Evolutionary conservation across 257 asterid genomes (phyloP), one percentile per base, ranked within the genome.

Genomic region (Scutellaria barbata): DNA sequence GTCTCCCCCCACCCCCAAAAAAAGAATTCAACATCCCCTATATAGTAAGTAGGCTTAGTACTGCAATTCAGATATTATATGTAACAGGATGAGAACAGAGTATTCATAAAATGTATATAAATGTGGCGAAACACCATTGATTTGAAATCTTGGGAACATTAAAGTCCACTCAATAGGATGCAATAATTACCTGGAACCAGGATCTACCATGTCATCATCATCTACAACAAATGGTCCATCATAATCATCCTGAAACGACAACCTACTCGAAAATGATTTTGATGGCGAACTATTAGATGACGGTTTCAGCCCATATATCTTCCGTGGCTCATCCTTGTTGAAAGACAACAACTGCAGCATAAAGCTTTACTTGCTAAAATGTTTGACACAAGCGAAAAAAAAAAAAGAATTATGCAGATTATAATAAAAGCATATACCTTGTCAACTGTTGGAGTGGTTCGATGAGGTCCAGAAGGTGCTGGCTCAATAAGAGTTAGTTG

Each of bases 181-280:
- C 20, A 45, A 62, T 54, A 71, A 74, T 50, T 88, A 92, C 98
- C 96, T 89, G 89, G 86, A 79, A 77, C 75, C 81, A 39, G 83
- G 84, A 78, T 85, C 89, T 18, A 79, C 75, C 67, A 71, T 61
- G 52, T 92, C 94, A 8, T 85, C 96, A 10, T 84, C 92, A 79
- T 89, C 96, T 57, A 89, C 81, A 74, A 85, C 79, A 79, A 92
- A 92, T 20, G 89, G 88, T 55, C 97, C 97, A 62, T 86, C 95
- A 64, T 81, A 86, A 53, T 92, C 93, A 54, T 89, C 90, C 76
- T 85, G 95, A 79, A 83, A 87, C 12, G 93, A 87, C 69, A 89
- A 71, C 78, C 89, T 76, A 69, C 93, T 85, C 56, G 96, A 89
- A 69, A 79, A 75, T 17, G 95, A 86, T 74, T 83, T 86, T 65